These are phyloP conservation scores for Galium porrigens DNA, from an alignment of 305 asterid species.

Conservation along the genomic window DNA sequence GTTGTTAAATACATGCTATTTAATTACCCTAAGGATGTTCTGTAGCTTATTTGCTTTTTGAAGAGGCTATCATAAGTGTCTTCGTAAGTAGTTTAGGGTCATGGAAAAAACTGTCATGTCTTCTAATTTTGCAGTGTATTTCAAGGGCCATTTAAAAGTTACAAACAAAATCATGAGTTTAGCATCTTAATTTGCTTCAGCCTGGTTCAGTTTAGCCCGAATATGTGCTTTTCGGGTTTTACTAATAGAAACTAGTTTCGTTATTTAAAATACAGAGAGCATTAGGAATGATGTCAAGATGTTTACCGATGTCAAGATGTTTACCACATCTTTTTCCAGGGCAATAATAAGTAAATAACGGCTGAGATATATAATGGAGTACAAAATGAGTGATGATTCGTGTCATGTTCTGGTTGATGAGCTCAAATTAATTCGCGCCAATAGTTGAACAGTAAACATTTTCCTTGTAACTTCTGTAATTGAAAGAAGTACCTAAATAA, in stretches of 20 bases:
- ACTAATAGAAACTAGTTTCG: background rate
- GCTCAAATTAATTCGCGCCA: too few species aligned
- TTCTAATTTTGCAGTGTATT: conserved; percentile 6
- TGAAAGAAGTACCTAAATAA: too few species aligned
- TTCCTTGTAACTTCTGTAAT: too few species aligned
- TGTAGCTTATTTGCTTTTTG: conserved; percentile 8
- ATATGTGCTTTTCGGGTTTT: background rate
- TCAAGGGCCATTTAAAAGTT: conserved; percentile 3
- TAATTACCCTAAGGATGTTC: conserved; percentile 15
- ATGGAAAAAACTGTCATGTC: background rate
- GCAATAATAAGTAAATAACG: background rate
- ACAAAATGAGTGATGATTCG: too few species aligned
- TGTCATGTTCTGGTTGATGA: too few species aligned
- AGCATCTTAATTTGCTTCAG: background rate
- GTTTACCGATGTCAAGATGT: background rate
- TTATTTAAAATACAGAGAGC: too few species aligned
- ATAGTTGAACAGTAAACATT: too few species aligned
- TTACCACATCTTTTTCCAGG: background rate
- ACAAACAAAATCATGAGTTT: background rate
- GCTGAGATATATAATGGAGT: too few species aligned
- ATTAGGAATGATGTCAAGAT: background rate
- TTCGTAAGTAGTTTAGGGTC: background rate
- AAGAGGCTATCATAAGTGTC: background rate
- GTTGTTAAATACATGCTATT: conserved; percentile 25
- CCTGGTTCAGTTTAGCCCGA: background rate